A percentile compares a stretch with the other conserved stretches of the same genome.
These are phyloP conservation scores for Chaetomium strumarium DNA, from an alignment of 2,329 filamentous ascomycete species.

Conservation along the genomic window DNA sequence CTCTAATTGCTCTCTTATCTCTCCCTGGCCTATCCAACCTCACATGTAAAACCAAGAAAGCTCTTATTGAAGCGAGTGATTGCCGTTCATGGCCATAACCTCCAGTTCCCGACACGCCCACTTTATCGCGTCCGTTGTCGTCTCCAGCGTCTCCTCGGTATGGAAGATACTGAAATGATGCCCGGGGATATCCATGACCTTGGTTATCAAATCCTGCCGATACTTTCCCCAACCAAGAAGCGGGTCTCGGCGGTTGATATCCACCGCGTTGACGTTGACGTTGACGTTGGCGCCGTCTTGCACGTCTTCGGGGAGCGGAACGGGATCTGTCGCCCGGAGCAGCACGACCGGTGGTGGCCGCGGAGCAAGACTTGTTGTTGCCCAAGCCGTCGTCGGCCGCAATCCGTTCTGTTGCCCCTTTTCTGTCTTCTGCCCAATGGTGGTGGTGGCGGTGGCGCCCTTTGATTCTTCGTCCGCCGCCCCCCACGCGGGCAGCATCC, in stretches of 20 bases:
- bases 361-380: no score
- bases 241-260: conserved; percentile 37
- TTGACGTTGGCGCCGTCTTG: conserved; percentile 24
- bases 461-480: conserved; percentile 7
- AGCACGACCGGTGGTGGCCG: conserved; percentile 39
- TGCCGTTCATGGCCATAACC: not conserved
- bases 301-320: conserved; percentile 31
- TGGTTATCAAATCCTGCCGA: conserved; percentile 37
- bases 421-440: not conserved
- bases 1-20: no score
- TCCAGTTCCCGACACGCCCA: conserved; percentile 26
- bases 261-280: conserved; percentile 36
- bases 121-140: conserved; percentile 25
- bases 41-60: no score
- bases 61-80: no score
- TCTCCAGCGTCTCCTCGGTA: conserved; percentile 25
- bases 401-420: not conserved
- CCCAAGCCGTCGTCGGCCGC: not conserved
- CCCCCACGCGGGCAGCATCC: conserved; percentile 38
- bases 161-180: conserved; percentile 47
- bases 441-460: not conserved
- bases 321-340: conserved; percentile 38
- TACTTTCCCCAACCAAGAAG: conserved; percentile 47
- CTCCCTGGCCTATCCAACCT: no score
- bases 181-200: conserved; percentile 44